Conservation (phyloP, 768 basidiomycete genomes). For the Termitomyces sp. region DNA sequence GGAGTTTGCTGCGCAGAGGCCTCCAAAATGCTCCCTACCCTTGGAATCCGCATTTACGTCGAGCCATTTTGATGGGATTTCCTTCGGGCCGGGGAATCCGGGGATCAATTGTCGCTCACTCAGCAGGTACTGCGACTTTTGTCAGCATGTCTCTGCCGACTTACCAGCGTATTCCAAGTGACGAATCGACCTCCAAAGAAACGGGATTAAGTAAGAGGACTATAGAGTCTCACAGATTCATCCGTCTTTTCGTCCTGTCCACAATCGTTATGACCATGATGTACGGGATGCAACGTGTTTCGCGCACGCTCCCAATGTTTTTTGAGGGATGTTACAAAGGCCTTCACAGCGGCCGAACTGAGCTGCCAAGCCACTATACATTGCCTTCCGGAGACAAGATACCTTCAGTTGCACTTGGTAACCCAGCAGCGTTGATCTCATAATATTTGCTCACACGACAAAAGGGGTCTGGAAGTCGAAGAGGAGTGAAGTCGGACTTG, state of each 20-base stretch:
- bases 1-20: too few species aligned
- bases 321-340: slow-evolving; percentile 6
- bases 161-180: slow-evolving; percentile 4
- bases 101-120: not conserved
- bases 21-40: too few species aligned
- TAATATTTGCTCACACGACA: not conserved
- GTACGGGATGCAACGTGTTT: slow-evolving; percentile 4
- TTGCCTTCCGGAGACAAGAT: slow-evolving; percentile 67
- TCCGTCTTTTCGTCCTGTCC: slow-evolving; percentile 44
- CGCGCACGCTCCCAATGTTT: not conserved
- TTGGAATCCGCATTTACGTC: too few species aligned
- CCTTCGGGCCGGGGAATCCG: not conserved
- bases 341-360: not conserved
- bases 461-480: slow-evolving; percentile 61
- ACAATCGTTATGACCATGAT: slow-evolving; percentile 6
- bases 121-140: not conserved
- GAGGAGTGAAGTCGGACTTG: slow-evolving; percentile 55
- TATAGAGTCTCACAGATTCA: slow-evolving; percentile 18
- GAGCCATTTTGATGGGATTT: too few species aligned
- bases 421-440: not conserved
- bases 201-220: not conserved
- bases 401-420: slow-evolving; percentile 63
- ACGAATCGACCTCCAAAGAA: not conserved
- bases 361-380: slow-evolving; percentile 44
- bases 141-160: slow-evolving; percentile 10